Evolutionary conservation across 2,329 filamentous ascomycete genomes (phyloP).

Genomic region (Blastomyces gilchristii): DNA sequence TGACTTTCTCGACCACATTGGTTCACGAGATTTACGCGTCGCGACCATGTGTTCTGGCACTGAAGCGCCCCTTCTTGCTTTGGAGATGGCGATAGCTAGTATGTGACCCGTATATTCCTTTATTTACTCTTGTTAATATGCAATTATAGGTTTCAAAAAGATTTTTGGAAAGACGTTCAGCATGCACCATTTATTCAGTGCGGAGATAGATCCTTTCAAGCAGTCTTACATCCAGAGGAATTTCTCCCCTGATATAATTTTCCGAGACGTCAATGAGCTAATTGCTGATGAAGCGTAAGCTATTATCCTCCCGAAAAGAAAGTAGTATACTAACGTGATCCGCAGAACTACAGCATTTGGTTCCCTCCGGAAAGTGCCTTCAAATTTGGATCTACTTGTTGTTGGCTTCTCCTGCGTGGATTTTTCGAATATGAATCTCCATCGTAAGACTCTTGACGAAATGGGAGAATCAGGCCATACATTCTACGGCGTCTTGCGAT

Average conservation of each 20-base stretch:
- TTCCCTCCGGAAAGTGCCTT: constrained; percentile 46
- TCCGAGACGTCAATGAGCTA: constrained; percentile 51
- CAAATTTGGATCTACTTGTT: constrained; percentile 53
- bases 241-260: constrained; percentile 43
- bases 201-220: constrained; percentile 54
- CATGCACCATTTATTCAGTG: constrained; percentile 50
- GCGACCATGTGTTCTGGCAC: constrained; percentile 72
- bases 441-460: constrained; percentile 42
- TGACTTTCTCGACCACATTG: constrained; percentile 27
- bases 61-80: constrained; percentile 59
- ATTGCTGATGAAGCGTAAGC: constrained; percentile 39
- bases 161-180: constrained; percentile 30
- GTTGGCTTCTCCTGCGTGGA: constrained; percentile 69
- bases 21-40: constrained; percentile 40
- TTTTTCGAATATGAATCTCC: constrained; percentile 56
- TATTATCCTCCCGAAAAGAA: neutral
- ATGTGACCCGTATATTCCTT: constrained; percentile 14
- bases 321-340: constrained; percentile 9
- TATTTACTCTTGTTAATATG: neutral
- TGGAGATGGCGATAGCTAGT: constrained; percentile 47
- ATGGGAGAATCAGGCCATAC: constrained; percentile 57
- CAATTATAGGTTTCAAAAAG: constrained; percentile 24
- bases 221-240: constrained; percentile 56
- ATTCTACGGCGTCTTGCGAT: constrained; percentile 51
- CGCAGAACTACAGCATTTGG: constrained; percentile 58